Base-by-base conservation (phyloP, 2,329 filamentous ascomycete species). In the Hymenoscyphus linearis region DNA sequence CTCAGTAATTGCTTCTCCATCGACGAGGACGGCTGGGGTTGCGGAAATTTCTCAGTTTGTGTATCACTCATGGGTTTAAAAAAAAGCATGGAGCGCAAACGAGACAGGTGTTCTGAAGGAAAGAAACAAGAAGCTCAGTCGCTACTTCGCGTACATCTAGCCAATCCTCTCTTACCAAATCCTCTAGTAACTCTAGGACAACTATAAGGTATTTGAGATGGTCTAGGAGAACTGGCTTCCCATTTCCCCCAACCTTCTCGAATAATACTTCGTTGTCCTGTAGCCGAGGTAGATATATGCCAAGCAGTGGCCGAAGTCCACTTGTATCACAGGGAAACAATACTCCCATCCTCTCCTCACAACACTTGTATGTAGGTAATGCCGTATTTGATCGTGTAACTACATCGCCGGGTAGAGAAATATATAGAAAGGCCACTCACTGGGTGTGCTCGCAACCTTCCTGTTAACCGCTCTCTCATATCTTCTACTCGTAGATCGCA, bases 401-500 rank as follows among this genome's bases (percentile, higher is more conserved):
- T n/a, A n/a, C 18, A 35, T n/a, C n/a, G 12, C 10, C 44, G 4
- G 18, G 44, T 16, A 52, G 31, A 5, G 13, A 18, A 34, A 18
- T 4, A 37, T 25, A 26, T 13, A 44, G 35, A 40, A 25, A 35
- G 54, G 18, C 13, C 56, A 61, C 72, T 68, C 70, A 74, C 72
- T 65, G 9, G 72, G 71, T 26, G 68, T 59, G 12, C 62, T 64
- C 0, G 66, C 66, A 14, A 62, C 55, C 53, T 62, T 68, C 64
- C 66, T 68, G 31, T 57, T 62, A 44, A 66, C 68, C 60, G 63
- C 78, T 18, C 78, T 73, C 74, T 98, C 93, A 74, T 96, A 98
- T 60, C 84, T 82, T 59, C 93, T 82, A 50, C 89, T 89, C 12
- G 84, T 76, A 68, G 91, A 86, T 64, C 95, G 89, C 36, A 99